Evolutionary conservation across 257 asterid species (phyloP).

Genomic region (Jaltomata sinuosa): DNA sequence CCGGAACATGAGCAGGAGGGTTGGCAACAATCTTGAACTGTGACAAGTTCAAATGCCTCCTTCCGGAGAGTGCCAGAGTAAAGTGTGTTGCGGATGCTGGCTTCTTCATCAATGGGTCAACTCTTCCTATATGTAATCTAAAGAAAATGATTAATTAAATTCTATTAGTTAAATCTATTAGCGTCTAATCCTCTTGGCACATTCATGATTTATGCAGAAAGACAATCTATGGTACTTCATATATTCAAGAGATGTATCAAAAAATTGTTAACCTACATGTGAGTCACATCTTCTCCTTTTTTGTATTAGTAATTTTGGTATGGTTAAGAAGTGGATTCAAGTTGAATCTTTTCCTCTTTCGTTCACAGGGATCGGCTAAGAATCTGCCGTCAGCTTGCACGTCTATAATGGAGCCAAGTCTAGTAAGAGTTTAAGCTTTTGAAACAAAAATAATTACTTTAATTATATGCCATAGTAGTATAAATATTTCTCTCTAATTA

Average conservation of each 20-base stretch:
- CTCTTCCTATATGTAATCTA: background rate
- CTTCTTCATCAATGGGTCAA: slow-evolving; percentile 67
- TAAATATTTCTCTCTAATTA: background rate
- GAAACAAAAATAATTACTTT: background rate
- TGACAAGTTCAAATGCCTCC: slow-evolving; percentile 47
- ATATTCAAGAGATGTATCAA: slow-evolving; percentile 42
- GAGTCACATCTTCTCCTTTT: background rate
- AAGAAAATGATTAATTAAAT: background rate
- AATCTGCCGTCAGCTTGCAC: slow-evolving; percentile 9
- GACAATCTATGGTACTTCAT: slow-evolving; percentile 51
- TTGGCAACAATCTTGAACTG: slow-evolving; percentile 61
- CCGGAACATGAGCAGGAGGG: slow-evolving; percentile 93
- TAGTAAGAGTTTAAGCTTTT: slow-evolving; percentile 30
- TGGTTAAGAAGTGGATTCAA: background rate
- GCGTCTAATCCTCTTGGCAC: background rate
- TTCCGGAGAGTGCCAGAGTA: slow-evolving; percentile 46
- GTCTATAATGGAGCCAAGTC: slow-evolving; percentile 50
- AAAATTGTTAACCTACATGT: slow-evolving; percentile 67
- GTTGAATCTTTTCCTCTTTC: background rate
- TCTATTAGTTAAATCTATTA: background rate
- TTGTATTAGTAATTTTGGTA: background rate
- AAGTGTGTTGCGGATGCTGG: slow-evolving; percentile 89
- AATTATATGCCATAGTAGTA: background rate
- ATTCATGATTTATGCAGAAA: slow-evolving; percentile 29
- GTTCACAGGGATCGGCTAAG: slow-evolving; percentile 64